A percentile compares a stretch with the other conserved stretches of the same genome.
phyloP scores from a whole-genome alignment of 1,284 basidiomycete genomes.

The Rhodotorula sp. region DNA sequence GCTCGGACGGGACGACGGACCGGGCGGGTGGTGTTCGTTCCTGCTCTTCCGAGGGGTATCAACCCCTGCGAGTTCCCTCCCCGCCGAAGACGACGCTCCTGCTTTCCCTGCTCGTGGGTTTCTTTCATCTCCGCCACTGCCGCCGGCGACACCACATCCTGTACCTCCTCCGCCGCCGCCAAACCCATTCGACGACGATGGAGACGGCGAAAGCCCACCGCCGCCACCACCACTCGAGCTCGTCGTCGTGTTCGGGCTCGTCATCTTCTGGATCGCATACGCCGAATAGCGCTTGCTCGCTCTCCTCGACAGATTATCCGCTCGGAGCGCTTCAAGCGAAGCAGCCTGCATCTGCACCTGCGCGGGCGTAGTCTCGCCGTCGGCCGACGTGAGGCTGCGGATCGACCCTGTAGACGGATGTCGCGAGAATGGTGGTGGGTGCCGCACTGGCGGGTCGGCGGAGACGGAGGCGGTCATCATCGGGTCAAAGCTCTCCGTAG shows the following conservation, averaged over 20 bases:
- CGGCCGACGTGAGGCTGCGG: neutral
- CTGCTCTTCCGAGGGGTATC: neutral
- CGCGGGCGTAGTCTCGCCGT: neutral
- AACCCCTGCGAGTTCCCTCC: slow-evolving; percentile 3
- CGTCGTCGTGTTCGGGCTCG: slow-evolving; percentile 47
- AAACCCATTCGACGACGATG: too few relatives aligned
- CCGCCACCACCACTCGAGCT: neutral
- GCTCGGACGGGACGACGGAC: neutral
- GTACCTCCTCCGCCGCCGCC: neutral
- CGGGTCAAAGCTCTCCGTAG: neutral
- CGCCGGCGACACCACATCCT: neutral
- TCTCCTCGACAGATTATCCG: slow-evolving; percentile 81
- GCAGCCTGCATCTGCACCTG: slow-evolving; percentile 18
- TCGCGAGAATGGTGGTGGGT: neutral
- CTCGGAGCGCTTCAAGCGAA: slow-evolving; percentile 83
- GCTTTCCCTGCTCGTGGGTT: neutral
- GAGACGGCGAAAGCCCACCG: too few relatives aligned
- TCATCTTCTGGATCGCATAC: slow-evolving; percentile 94
- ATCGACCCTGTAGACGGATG: slow-evolving; percentile 4
- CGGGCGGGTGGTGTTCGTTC: slow-evolving; percentile 2
- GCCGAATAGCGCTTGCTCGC: slow-evolving; percentile 96
- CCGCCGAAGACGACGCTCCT: neutral
- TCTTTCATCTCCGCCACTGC: neutral
- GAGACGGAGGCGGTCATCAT: neutral
- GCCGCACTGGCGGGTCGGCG: neutral